Evolutionary conservation across 2,329 filamentous ascomycete species (phyloP).

Genomic region (Penicillium sp.): DNA sequence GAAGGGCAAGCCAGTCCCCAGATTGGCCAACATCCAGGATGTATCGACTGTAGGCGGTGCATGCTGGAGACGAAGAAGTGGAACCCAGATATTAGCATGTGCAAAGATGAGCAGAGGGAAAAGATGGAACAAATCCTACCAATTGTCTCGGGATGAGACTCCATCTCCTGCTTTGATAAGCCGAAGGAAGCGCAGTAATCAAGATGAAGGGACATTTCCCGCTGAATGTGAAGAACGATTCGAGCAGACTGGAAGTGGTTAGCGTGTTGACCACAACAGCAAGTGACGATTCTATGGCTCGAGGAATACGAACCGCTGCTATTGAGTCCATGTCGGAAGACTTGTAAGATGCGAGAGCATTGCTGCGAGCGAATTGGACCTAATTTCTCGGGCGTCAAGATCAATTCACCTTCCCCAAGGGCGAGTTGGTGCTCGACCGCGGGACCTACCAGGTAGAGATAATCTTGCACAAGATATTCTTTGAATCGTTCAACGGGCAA

Average conservation of each 20-base stretch:
- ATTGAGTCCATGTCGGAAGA: slow-evolving; percentile 68
- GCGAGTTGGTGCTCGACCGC: not conserved
- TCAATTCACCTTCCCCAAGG: not conserved
- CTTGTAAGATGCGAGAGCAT: slow-evolving; percentile 81
- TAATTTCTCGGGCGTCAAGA: slow-evolving; percentile 28
- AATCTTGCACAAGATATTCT: slow-evolving; percentile 85
- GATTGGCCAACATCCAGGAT: slow-evolving; percentile 83
- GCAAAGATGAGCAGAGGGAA: not conserved
- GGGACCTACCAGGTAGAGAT: slow-evolving; percentile 68
- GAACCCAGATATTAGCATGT: not conserved
- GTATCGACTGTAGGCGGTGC: slow-evolving; percentile 76
- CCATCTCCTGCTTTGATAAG: slow-evolving; percentile 66
- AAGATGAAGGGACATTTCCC: slow-evolving; percentile 75
- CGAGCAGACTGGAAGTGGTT: slow-evolving; percentile 49
- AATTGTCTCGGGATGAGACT: slow-evolving; percentile 66
- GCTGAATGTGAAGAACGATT: slow-evolving; percentile 70
- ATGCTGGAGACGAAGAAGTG: slow-evolving; percentile 45
- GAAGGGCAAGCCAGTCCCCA: slow-evolving; percentile 80
- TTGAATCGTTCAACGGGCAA: slow-evolving; percentile 74
- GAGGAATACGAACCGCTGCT: slow-evolving; percentile 50
- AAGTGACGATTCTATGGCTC: not conserved
- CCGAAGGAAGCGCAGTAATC: slow-evolving; percentile 78
- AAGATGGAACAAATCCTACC: slow-evolving; percentile 43
- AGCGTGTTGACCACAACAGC: not conserved
- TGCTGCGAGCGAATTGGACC: slow-evolving; percentile 83